Evolutionary conservation across 2,329 filamentous ascomycete species (phyloP), one percentile per base, ranked within the genome.

Genomic region (Acephala macrosclerotiorum): DNA sequence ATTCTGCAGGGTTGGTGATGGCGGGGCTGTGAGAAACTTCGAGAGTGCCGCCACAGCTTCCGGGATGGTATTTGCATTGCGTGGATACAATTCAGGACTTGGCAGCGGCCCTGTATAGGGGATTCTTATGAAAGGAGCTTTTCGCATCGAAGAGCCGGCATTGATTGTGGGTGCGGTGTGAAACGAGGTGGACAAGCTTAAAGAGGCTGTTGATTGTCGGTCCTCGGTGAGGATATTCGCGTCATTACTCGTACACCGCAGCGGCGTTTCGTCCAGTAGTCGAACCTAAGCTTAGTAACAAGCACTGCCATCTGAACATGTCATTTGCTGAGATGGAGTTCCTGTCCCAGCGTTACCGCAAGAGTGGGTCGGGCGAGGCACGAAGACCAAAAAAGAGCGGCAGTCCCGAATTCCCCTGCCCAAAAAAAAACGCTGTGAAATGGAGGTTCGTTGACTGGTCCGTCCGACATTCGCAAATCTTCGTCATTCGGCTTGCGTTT

Each of bases 71-170:
- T 83, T 84, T 58, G 95, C 94, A 67, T 86, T 88, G 57, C 84
- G 79, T 3, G 96, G 96, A 66, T 93, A 85, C 76, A 96, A 89
- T 60, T 84, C 86, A 2, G 94, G 91, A 29, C 89, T 82, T 26
- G 94, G 89, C 63, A 97, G 85, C 49, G 92, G 89, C 70, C 92
- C 89, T 75, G 93, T 97, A 77, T 95, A 98, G 66, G 95, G 95
- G 74, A 98, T 96, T 72, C 94, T 90, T 81, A 97, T 90, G 18
- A 66, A 59, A 65, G 93, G 86, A 73, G 90, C 86, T 79, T 87
- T 91, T 79, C 85, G 85, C 88, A 91, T 90, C 73, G 70, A 65
- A 57, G 55, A 63, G 20, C 36, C n/a, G 26, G 56, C 56, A 65
- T 63, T 22, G 57, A 61, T 20, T 56, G 18, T 53, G 22, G 25